Base-by-base conservation (phyloP, 2,329 filamentous ascomycete genomes). In the Colletotrichum viniferum region DNA sequence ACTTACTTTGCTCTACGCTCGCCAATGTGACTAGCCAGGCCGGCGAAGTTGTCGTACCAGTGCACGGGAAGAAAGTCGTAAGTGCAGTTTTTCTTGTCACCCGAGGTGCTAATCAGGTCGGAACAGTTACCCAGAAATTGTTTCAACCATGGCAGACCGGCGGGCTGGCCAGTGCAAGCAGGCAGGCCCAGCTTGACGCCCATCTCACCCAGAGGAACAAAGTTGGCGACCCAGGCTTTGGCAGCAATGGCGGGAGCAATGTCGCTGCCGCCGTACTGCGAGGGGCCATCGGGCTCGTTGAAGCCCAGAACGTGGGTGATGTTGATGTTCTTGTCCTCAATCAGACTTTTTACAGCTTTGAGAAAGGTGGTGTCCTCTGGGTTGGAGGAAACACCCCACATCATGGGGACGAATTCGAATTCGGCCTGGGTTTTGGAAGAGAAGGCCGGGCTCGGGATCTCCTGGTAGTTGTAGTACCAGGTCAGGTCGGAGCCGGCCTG, bases 391-490 rank as follows among this genome's bases (percentile, higher is more conserved):
- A 90, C 86, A 36, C 94, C 94, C 93, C 93, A 96, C 75, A 96
- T 90, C 94, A 96, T 95, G 66, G 95, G 94, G 2, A 96, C 92
- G 83, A 95, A 97, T 82, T 94, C 89, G 78, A 96, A 91, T 16
- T 88, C 83, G 16, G 86, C 85, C 78, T 92, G 90, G 0, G 88
- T 79, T 34, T 87, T 80, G 65, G 87, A 83, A 55, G 83, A 78
- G 81, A 89, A 93, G 56, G 85, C 85, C 0, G 87, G 77, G 1
- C 92, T 90, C 2, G 94, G 94, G 5, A 83, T 81, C 24, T 87
- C 80, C 30, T 85, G 84, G 83, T 96, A 97, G 86, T 96, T 96
- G 89, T 96, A 97, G 87, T 97, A 97, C 95, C 95, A 97, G 4
- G 92, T 93, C 71, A 96, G 84, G 56, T 92, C 90, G 21, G 89